Percentiles rank a stretch among this genome's conserved stretches.
These are phyloP conservation scores for Eucalyptus decipiens DNA, from an alignment of 345 rosid species.

Conservation along the genomic window DNA sequence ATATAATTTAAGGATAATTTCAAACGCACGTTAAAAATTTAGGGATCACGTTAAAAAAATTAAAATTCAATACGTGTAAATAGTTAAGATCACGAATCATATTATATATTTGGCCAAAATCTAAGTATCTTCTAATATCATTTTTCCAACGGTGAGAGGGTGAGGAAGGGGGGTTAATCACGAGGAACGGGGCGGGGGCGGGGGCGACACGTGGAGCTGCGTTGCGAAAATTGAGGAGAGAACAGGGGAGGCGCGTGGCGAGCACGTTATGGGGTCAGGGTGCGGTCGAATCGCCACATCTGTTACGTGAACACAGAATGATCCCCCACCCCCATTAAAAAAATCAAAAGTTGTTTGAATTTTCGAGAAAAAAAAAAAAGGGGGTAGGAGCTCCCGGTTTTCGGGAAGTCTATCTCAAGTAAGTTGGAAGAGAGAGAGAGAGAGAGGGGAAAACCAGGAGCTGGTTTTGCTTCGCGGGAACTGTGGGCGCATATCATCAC, in stretches of 20 bases:
- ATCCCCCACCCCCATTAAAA: neutral
- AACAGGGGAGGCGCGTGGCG: neutral
- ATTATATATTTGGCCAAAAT: neutral
- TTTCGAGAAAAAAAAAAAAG: neutral
- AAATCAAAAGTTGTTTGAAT: neutral
- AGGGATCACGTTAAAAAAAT: rapidly evolving
- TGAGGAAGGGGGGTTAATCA: neutral
- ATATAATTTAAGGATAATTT: too few relatives aligned
- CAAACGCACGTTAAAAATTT: rapidly evolving
- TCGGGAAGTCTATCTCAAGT: neutral
- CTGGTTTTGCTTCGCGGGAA: neutral
- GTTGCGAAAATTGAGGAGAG: neutral
- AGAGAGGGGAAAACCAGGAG: neutral
- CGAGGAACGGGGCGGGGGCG: neutral
- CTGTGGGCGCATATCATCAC: neutral
- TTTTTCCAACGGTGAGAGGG: neutral
- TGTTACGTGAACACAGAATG: neutral
- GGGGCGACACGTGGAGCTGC: neutral
- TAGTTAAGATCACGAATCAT: too few relatives aligned
- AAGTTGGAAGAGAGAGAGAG: neutral
- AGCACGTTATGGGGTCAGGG: neutral
- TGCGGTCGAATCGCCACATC: neutral
- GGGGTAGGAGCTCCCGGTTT: neutral
- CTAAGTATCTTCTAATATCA: rapidly evolving
- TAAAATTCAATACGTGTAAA: rapidly evolving